These are phyloP conservation scores for Massarina eburnea DNA, from an alignment of 2,329 filamentous ascomycete genomes.

Conservation along the genomic window DNA sequence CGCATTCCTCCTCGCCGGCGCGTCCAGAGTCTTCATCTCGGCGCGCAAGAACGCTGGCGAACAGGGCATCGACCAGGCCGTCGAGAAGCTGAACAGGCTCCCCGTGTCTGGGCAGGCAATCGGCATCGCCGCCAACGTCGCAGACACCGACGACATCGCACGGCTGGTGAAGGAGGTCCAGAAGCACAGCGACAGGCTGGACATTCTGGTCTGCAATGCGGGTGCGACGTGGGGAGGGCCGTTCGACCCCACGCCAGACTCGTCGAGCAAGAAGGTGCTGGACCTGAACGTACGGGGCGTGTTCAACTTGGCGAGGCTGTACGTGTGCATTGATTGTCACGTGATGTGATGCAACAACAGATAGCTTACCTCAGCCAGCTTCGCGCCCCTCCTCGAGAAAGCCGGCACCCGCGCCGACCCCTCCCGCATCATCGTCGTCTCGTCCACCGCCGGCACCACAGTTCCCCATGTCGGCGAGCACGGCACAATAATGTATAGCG, in stretches of 20 bases:
- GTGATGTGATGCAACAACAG: too few species aligned
- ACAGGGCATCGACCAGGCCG: conserved; percentile 43
- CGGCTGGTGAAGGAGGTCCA: conserved; percentile 35
- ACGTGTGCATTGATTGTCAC: too few species aligned
- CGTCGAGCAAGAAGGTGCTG: conserved; percentile 39
- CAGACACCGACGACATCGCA: conserved; percentile 40
- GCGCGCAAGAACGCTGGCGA: conserved; percentile 42
- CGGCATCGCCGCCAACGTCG: conserved; percentile 42
- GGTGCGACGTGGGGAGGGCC: conserved; percentile 44
- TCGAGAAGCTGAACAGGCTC: conserved; percentile 42
- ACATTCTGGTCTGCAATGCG: conserved; percentile 45
- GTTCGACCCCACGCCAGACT: conserved; percentile 42
- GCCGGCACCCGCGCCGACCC: conserved; percentile 35
- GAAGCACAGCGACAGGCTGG: conserved; percentile 33
- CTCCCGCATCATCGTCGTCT: conserved; percentile 43
- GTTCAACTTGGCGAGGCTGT: conserved; percentile 43
- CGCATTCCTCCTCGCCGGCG: conserved; percentile 44
- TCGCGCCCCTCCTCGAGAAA: conserved; percentile 39
- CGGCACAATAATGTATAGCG: conserved; percentile 44
- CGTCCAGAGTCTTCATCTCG: conserved; percentile 43
- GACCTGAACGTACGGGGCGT: conserved; percentile 45
- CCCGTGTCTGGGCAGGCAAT: conserved; percentile 37
- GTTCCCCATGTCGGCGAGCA: conserved; percentile 42
- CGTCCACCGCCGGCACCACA: conserved; percentile 39
- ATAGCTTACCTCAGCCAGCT: conserved; percentile 21